These are phyloP conservation scores for Cercis canadensis DNA, from an alignment of 306 rosid species.

Conservation along the genomic window DNA sequence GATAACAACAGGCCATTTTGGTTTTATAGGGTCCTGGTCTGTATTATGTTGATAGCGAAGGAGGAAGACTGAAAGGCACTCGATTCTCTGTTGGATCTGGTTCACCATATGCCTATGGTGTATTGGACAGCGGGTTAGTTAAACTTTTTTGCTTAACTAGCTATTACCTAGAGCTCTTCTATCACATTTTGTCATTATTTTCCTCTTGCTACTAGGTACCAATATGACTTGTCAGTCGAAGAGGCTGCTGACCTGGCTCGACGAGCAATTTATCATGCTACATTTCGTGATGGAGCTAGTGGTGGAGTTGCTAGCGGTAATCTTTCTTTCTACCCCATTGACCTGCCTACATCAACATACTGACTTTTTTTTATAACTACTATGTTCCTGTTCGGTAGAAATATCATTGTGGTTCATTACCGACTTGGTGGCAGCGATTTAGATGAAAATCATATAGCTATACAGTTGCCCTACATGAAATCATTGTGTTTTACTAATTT, in stretches of 20 bases:
- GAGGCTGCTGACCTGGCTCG: constrained; percentile 94
- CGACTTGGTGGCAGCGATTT: constrained; percentile 10
- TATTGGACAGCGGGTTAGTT: constrained; percentile 80
- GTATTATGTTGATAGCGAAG: constrained; percentile 94
- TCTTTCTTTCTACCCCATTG: background rate
- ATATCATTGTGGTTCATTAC: background rate
- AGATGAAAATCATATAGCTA: constrained; percentile 18
- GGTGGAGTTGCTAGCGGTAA: constrained; percentile 48
- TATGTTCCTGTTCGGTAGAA: background rate
- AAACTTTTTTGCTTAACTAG: constrained; percentile 18
- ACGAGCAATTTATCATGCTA: constrained; percentile 91
- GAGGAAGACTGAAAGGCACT: constrained; percentile 94
- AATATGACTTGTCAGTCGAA: constrained; percentile 71
- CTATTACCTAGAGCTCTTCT: background rate
- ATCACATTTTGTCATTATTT: constrained; percentile 22
- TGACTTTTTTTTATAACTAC: background rate
- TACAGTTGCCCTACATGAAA: constrained; percentile 7
- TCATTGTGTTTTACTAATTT: constrained; percentile 17
- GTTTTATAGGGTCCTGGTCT: constrained; percentile 87
- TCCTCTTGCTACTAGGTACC: constrained; percentile 55
- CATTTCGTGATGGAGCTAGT: constrained; percentile 96
- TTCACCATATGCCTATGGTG: constrained; percentile 98
- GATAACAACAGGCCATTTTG: background rate
- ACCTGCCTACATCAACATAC: background rate
- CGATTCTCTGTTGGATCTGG: constrained; percentile 98